Base-by-base conservation (phyloP, 2,329 filamentous ascomycete species). In the Simplicillium sp. region DNA sequence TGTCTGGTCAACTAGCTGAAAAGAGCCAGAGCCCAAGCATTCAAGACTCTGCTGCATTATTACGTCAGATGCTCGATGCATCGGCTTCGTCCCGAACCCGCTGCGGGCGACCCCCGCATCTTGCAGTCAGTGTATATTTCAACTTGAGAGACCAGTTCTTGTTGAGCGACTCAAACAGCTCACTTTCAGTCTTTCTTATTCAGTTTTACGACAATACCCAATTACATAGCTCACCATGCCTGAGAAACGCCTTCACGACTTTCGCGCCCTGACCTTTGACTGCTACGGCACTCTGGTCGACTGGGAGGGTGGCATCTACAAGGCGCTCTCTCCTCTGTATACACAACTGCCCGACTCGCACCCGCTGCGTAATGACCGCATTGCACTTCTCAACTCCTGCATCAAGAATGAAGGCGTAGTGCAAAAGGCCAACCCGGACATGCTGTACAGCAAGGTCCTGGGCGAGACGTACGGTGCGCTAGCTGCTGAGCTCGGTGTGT, bases 261-360 rank as follows among this genome's bases (percentile, higher is more conserved):
- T 55, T 46, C 48, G 48, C 16, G 53, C 55, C 43, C 72, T 86
- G 28, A 78, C 76, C 52, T 87, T 88, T 60, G 84, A 89, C 61
- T 77, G 83, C 62, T 88, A 85, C 57, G 83, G 83, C 54, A 89
- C 84, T 0, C 70, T 88, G 3, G 77, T 88, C 42, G 82, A 88
- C 64, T 87, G 82, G 82, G 80, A 87, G 57, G 56, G 63, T 16
- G 81, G 82, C 41, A 71, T 86, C 42, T 57, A 71, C 36, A 47
- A 57, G 2, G 66, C 72, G 2, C 66, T 87, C 2, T 49, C 57
- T n/a, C 65, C 72, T 1, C 51, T 74, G 9, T 58, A 70, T 38
- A 52, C 66, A 29, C 58, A 54, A 13, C 58, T 71, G 0, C 60
- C 64, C 0, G 14, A 56, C 6, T 42, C 51, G 7, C 57, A 68